phyloP scores from a whole-genome alignment of 192 early-diverging fungal genomes.

The Chytriomyces confervae region DNA sequence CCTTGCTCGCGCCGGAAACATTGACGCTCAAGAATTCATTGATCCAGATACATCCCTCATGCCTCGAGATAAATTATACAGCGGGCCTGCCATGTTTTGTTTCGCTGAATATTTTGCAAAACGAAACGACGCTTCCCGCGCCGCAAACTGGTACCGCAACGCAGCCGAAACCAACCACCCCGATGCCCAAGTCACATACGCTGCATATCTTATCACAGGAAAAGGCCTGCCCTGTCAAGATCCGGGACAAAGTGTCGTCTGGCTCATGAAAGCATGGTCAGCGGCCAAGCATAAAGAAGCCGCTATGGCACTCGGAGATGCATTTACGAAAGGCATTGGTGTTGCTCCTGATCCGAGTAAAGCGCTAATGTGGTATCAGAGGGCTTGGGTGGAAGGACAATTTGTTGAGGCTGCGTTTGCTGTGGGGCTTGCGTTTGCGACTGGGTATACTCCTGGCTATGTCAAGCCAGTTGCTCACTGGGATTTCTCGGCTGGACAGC shows the following conservation, averaged over 20 bases:
- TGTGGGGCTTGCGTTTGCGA: conserved; percentile 7
- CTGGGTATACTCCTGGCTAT: conserved; percentile 29
- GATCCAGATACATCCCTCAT: conserved; percentile 29
- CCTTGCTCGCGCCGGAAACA: conserved; percentile 8
- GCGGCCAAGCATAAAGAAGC: conserved; percentile 27
- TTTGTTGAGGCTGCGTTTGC: conserved; percentile 35
- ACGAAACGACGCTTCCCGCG: conserved; percentile 12
- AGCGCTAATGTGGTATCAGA: conserved; percentile 32
- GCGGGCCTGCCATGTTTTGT: conserved; percentile 9
- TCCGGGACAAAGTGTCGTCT: conserved; percentile 25
- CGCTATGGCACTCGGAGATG: conserved; percentile 30
- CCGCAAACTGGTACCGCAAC: conserved; percentile 33
- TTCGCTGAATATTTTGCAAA: conserved; percentile 29
- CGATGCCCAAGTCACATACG: conserved; percentile 13
- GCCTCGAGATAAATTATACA: conserved; percentile 27
- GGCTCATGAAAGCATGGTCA: conserved; percentile 35
- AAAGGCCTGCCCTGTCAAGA: conserved; percentile 1
- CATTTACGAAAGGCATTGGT: conserved; percentile 28
- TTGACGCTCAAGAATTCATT: conserved; percentile 23
- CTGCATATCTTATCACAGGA: conserved; percentile 11
- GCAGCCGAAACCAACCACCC: conserved; percentile 21
- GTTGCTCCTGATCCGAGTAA: conserved; percentile 27
- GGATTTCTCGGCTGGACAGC: neutral
- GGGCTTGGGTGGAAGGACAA: conserved; percentile 22
- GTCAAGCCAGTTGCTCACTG: neutral